These are phyloP conservation scores for Evansstolkia leycettana DNA, from an alignment of 495 filamentous ascomycete species.

Conservation along the genomic window DNA sequence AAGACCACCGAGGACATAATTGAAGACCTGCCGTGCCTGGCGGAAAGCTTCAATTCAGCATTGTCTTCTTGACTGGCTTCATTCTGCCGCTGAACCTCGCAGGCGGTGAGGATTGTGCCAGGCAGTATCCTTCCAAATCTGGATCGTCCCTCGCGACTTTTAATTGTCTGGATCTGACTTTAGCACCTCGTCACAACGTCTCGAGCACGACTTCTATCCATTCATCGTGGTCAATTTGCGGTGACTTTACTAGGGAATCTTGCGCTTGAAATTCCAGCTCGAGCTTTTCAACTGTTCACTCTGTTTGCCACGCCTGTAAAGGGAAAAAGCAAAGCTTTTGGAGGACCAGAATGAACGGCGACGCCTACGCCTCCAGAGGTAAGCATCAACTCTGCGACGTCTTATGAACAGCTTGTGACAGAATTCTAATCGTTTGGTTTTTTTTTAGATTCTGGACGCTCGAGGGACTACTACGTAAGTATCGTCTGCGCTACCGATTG, in stretches of 20 bases:
- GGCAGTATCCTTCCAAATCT: too few species aligned
- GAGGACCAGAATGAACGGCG: slow-evolving; percentile 70
- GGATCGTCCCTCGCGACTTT: neutral
- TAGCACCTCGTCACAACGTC: too few species aligned
- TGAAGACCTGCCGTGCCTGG: slow-evolving; percentile 1
- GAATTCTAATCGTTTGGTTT: slow-evolving; percentile 6
- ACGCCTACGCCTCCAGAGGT: slow-evolving; percentile 75
- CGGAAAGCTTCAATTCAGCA: too few species aligned
- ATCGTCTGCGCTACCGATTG: slow-evolving; percentile 1
- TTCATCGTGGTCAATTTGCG: too few species aligned
- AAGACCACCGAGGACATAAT: slow-evolving; percentile 21
- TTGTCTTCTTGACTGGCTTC: too few species aligned
- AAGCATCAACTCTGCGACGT: slow-evolving; percentile 11
- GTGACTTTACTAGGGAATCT: too few species aligned
- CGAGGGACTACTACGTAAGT: slow-evolving; percentile 64
- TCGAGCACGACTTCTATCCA: too few species aligned
- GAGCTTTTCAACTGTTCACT: slow-evolving; percentile 7
- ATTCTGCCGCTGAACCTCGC: slow-evolving; percentile 13
- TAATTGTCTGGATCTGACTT: too few species aligned
- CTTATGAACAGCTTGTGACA: neutral
- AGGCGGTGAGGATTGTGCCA: slow-evolving; percentile 17
- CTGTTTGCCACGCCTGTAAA: slow-evolving; percentile 18
- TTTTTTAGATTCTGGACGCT: slow-evolving; percentile 45
- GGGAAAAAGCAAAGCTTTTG: slow-evolving; percentile 4
- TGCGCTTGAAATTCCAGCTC: neutral